Conservation (phyloP, 1,139 yeast species). For the Pichia sp. region DNA sequence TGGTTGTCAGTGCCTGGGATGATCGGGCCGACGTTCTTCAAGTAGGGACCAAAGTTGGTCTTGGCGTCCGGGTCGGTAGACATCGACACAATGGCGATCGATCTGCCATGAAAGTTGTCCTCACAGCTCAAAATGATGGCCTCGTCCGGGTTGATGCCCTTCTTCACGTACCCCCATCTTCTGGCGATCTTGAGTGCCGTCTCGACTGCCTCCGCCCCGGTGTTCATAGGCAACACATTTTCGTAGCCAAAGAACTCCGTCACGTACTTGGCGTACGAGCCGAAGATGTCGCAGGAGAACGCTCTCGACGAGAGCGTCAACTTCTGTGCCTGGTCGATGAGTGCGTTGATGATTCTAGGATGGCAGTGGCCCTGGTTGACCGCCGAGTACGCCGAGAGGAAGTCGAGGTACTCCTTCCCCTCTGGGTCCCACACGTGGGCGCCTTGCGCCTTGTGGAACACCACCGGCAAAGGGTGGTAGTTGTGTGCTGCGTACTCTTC, state of each 20-base stretch:
- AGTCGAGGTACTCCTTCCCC: slow-evolving; percentile 83
- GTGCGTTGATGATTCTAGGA: slow-evolving; percentile 82
- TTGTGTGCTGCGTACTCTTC: slow-evolving; percentile 87
- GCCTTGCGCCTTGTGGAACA: slow-evolving; percentile 78
- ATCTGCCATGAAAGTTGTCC: slow-evolving; percentile 96
- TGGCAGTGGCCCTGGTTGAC: slow-evolving; percentile 99
- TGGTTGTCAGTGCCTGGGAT: slow-evolving; percentile 47
- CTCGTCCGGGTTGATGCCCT: slow-evolving; percentile 76
- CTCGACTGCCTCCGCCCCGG: slow-evolving; percentile 99
- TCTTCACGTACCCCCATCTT: slow-evolving; percentile 92
- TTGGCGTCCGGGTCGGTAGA: slow-evolving; percentile 95
- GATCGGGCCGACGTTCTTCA: slow-evolving; percentile 62
- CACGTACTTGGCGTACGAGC: slow-evolving; percentile 79
- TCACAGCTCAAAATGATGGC: slow-evolving; percentile 86
- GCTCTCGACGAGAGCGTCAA: slow-evolving; percentile 90
- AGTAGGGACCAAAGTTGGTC: slow-evolving; percentile 84
- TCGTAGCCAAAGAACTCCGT: slow-evolving; percentile 90
- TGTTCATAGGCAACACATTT: slow-evolving; percentile 94
- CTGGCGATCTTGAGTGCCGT: slow-evolving; percentile 91
- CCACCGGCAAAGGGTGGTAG: slow-evolving; percentile 96
- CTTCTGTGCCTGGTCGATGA: slow-evolving; percentile 79
- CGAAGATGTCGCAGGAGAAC: slow-evolving; percentile 85
- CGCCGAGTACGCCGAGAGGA: slow-evolving; percentile 90
- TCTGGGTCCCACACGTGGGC: slow-evolving; percentile 99
- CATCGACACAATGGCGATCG: slow-evolving; percentile 92